Conservation (phyloP, 257 asterid genomes). For the Primulina eburnea region DNA sequence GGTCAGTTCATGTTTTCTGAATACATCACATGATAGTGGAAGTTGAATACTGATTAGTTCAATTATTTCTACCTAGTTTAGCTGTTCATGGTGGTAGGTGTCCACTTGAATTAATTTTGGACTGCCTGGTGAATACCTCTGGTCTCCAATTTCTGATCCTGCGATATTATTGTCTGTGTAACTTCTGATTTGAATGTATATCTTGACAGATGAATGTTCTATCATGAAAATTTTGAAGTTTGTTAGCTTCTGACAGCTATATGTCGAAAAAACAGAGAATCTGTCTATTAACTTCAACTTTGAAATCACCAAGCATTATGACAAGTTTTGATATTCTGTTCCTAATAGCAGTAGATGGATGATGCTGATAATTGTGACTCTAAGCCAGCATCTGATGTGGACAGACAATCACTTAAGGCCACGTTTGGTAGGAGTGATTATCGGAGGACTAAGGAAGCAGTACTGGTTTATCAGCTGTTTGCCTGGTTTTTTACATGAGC, state of each 20-base stretch:
- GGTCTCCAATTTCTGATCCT: conserved; percentile 1
- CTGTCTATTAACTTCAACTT: background rate
- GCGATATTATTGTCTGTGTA: background rate
- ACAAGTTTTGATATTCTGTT: conserved; percentile 25
- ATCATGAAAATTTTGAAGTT: background rate
- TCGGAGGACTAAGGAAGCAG: too few species aligned
- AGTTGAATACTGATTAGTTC: conserved; percentile 3
- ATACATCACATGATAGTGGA: background rate
- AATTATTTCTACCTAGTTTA: background rate
- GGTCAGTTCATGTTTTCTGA: background rate
- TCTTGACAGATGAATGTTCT: conserved; percentile 14
- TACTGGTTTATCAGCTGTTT: too few species aligned
- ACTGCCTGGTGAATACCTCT: background rate
- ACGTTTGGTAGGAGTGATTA: too few species aligned
- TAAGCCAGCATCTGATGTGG: conserved; percentile 31
- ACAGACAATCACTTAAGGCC: conserved; percentile 22
- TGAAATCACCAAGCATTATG: background rate
- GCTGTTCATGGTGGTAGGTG: conserved; percentile 11
- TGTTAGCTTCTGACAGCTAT: conserved; percentile 12
- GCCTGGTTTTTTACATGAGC: too few species aligned
- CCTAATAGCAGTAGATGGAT: conserved; percentile 55
- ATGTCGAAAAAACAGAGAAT: background rate
- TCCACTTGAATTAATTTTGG: conserved; percentile 8
- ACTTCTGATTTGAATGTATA: conserved; percentile 1
- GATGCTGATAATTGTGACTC: conserved; percentile 38